phyloP scores from a whole-genome alignment of 2,329 filamentous ascomycete genomes.

The Pyricularia grisea region DNA sequence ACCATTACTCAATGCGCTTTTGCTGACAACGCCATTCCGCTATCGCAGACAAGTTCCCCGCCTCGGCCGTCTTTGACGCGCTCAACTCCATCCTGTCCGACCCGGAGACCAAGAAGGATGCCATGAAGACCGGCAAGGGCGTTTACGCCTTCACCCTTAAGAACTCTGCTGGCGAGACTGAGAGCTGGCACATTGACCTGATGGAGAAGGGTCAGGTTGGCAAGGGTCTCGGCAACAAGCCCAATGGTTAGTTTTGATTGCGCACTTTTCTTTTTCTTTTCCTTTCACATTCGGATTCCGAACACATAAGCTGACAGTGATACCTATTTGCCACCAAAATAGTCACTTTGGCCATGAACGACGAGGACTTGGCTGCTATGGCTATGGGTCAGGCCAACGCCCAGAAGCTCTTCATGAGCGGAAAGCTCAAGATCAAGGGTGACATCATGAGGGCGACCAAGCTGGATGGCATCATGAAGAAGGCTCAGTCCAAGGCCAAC shows the following conservation, averaged over 20 bases:
- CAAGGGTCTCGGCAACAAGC: conserved; percentile 70
- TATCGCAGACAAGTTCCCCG: conserved; percentile 68
- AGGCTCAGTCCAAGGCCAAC: conserved; percentile 77
- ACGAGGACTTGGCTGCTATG: conserved; percentile 78
- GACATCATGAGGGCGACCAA: conserved; percentile 98
- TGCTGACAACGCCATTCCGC: no score
- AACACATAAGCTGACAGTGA: background rate
- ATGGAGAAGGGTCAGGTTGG: conserved; percentile 80
- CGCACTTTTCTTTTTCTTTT: background rate
- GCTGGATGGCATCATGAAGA: conserved; percentile 87
- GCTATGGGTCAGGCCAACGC: conserved; percentile 84
- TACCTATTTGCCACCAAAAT: no score
- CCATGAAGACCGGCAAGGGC: conserved; percentile 79
- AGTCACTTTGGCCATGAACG: conserved; percentile 77
- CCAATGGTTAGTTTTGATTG: conserved; percentile 56
- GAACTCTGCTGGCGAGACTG: conserved; percentile 70
- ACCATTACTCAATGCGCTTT: background rate
- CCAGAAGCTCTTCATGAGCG: conserved; percentile 94
- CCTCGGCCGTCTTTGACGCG: conserved; percentile 82
- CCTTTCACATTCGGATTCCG: background rate
- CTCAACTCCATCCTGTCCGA: conserved; percentile 67
- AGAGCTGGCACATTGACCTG: conserved; percentile 91
- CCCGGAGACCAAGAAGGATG: conserved; percentile 67
- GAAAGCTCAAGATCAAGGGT: conserved; percentile 96
- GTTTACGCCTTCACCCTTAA: conserved; percentile 90